These are phyloP conservation scores for Cercospora sp. DNA, from an alignment of 2,329 filamentous ascomycete genomes.

Conservation along the genomic window DNA sequence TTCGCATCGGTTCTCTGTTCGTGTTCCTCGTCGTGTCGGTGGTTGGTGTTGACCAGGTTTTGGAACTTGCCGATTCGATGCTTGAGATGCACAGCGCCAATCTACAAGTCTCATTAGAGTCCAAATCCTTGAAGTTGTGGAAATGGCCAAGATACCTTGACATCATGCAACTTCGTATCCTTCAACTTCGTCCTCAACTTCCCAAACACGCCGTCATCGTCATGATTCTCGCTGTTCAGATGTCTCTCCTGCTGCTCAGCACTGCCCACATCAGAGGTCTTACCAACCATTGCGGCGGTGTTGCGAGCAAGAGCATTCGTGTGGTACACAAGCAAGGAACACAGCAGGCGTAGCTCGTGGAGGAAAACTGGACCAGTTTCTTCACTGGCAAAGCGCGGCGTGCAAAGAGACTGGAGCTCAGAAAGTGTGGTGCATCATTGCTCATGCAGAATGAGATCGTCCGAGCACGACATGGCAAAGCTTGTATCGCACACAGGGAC, in stretches of 20 bases:
- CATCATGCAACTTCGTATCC: conserved; percentile 28
- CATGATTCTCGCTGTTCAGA: conserved; percentile 20
- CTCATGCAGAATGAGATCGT: conserved; percentile 9
- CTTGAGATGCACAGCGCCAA: conserved; percentile 59
- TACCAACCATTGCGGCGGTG: conserved; percentile 24
- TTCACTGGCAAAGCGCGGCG: not conserved
- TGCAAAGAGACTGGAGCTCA: not conserved
- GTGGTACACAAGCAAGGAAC: not conserved
- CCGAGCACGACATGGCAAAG: conserved; percentile 7
- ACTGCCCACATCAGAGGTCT: conserved; percentile 24
- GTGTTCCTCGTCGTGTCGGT: conserved; percentile 91
- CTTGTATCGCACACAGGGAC: not conserved
- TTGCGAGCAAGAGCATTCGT: not conserved
- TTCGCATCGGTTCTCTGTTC: conserved; percentile 82
- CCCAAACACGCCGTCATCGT: conserved; percentile 14
- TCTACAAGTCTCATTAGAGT: conserved; percentile 34
- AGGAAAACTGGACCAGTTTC: not conserved
- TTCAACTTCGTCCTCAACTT: conserved; percentile 25
- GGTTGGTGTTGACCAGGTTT: conserved; percentile 77
- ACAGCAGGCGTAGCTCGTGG: not conserved
- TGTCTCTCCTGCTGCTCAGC: conserved; percentile 23
- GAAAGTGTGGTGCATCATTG: not conserved
- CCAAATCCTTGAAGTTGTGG: too few species aligned
- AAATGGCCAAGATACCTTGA: conserved; percentile 18
- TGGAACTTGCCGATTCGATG: conserved; percentile 64